phyloP scores from a whole-genome alignment of 352 stramenopile genomes.

The Globisporangium heterothallicum region DNA sequence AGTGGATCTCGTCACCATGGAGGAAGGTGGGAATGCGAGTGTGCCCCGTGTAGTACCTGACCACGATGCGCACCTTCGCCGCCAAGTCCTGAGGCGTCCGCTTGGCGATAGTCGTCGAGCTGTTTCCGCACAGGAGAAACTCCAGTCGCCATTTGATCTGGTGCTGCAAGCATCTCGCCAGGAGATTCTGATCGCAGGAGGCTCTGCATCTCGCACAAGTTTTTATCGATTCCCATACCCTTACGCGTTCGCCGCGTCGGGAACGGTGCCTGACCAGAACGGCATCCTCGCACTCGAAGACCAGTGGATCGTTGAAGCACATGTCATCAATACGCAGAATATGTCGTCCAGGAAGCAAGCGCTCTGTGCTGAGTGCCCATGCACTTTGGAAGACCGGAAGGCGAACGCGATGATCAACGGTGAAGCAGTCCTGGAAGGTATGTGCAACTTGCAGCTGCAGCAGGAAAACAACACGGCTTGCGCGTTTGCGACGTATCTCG shows the following conservation, averaged over 20 bases:
- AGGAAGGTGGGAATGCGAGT: background rate
- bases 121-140: background rate
- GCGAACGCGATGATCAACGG: constrained; percentile 12
- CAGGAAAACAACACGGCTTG: constrained; percentile 8
- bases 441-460: constrained; percentile 8
- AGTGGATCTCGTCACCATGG: constrained; percentile 6
- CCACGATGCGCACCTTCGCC: constrained; percentile 1
- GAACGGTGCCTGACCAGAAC: background rate
- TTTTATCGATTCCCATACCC: constrained; percentile 1
- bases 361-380: constrained; percentile 6
- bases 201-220: background rate
- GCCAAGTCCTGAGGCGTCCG: constrained; percentile 1
- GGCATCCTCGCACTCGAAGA: constrained; percentile 1
- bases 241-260: constrained; percentile 6
- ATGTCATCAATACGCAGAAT: constrained; percentile 9
- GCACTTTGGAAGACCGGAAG: constrained; percentile 9
- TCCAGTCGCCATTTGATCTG: background rate
- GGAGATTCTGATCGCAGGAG: constrained; percentile 7
- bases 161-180: background rate
- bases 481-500: constrained; percentile 9
- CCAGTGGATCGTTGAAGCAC: constrained; percentile 6
- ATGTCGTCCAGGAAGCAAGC: background rate
- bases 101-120: background rate
- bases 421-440: background rate
- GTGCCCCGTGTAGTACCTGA: background rate